Percentiles rank a stretch among this genome's conserved stretches.
phyloP scores from a whole-genome alignment of 73 alveolate species.

The Vitrella brassicaformis region DNA sequence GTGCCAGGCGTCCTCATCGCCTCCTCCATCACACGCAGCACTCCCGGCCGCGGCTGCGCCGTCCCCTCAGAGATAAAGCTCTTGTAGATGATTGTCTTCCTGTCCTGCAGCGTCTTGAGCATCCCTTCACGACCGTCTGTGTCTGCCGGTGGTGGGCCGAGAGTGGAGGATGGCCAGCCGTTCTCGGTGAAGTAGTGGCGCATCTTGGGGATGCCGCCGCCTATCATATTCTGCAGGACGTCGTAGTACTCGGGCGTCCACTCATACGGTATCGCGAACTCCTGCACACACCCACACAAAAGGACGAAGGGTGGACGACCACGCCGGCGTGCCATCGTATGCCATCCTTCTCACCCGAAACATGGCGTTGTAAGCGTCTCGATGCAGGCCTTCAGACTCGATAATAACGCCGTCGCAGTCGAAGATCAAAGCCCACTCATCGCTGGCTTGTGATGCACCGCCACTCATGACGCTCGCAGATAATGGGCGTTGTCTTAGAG shows the following conservation, averaged over 20 bases:
- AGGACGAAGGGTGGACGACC: no score
- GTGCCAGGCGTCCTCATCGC: neutral
- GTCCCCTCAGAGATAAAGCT: neutral
- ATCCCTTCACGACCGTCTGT: neutral
- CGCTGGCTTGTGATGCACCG: no score
- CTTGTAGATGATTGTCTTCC: neutral
- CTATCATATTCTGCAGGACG: neutral
- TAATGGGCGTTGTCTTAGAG: no score
- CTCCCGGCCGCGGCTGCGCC: neutral
- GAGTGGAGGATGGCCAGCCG: neutral
- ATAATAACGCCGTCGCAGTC: neutral
- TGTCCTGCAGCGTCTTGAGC: neutral
- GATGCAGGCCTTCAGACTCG: neutral
- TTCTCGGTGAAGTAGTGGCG: neutral
- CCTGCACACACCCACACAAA: no score
- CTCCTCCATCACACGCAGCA: neutral
- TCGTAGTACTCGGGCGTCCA: neutral
- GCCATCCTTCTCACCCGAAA: neutral
- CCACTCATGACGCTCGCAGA: no score
- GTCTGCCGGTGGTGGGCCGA: neutral
- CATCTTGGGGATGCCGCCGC: neutral
- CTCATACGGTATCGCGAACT: neutral
- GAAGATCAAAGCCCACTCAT: neutral
- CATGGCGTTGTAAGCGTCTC: neutral
- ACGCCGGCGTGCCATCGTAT: neutral